A percentile compares a stretch with the other conserved stretches of the same genome.
Conservation (phyloP, 164 flowering plant species). For the Magnolia sinica region DNA sequence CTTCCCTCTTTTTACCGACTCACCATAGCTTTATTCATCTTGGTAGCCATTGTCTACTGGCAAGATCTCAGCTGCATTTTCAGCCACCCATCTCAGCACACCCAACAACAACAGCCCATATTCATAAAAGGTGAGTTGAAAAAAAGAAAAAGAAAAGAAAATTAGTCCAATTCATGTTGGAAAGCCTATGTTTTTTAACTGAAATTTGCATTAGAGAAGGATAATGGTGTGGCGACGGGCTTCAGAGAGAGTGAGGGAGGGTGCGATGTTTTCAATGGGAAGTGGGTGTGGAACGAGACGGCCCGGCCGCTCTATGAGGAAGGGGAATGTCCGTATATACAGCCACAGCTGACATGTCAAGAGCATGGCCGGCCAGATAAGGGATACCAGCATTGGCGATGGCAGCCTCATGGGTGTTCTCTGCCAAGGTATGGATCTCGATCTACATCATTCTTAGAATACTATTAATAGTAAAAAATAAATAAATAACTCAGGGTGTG, state of each 20-base stretch:
- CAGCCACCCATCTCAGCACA: constrained; percentile 16
- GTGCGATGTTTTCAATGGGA: constrained; percentile 67
- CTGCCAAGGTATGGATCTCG: constrained; percentile 53
- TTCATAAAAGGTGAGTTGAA: constrained; percentile 29
- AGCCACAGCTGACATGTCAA: constrained; percentile 80
- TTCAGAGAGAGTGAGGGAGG: constrained; percentile 33
- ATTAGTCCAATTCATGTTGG: not conserved
- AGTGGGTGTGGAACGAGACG: constrained; percentile 70
- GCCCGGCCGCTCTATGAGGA: constrained; percentile 61
- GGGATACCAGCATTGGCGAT: constrained; percentile 69
- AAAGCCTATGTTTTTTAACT: not conserved
- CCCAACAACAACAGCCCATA: constrained; percentile 12
- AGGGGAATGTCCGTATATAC: constrained; percentile 80
- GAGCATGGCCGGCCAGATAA: constrained; percentile 78
- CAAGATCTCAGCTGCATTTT: constrained; percentile 49
- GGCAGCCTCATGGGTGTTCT: constrained; percentile 80
- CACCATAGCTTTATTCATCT: constrained; percentile 53
- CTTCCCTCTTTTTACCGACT: constrained; percentile 53
- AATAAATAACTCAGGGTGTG: too few relatives aligned
- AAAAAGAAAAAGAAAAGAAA: not conserved
- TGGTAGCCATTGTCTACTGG: constrained; percentile 56
- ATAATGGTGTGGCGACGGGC: constrained; percentile 37
- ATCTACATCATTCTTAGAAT: too few relatives aligned
- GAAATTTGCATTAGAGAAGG: constrained; percentile 1
- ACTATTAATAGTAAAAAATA: too few relatives aligned